These are phyloP conservation scores for Sonneratia alba DNA, from an alignment of 345 rosid species.

Conservation along the genomic window DNA sequence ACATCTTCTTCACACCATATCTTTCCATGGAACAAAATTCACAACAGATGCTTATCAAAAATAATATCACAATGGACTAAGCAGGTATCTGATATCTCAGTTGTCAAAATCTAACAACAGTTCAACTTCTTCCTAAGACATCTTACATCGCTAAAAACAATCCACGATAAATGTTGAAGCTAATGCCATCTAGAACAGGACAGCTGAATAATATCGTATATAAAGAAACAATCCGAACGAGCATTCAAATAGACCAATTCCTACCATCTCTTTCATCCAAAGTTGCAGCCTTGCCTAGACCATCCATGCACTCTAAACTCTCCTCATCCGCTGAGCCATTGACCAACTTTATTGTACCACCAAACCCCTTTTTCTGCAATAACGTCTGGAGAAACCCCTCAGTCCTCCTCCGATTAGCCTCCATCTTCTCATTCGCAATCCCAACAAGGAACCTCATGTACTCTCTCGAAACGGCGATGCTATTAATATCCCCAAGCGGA, in stretches of 20 bases:
- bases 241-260: neutral
- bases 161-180: neutral
- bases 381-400: constrained; percentile 47
- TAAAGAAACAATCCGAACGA: neutral
- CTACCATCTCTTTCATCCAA: constrained; percentile 13
- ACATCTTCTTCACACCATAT: too few relatives aligned
- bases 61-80: neutral
- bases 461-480: constrained; percentile 46
- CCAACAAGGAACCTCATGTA: constrained; percentile 65
- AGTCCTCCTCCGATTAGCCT: constrained; percentile 60
- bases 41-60: too few relatives aligned
- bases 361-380: constrained; percentile 14
- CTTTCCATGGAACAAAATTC: too few relatives aligned
- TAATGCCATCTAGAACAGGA: neutral
- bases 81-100: neutral
- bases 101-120: neutral
- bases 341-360: constrained; percentile 1
- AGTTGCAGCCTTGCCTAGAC: constrained; percentile 8
- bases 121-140: neutral
- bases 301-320: constrained; percentile 11
- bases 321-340: constrained; percentile 12
- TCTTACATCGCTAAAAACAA: neutral
- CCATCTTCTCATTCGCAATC: constrained; percentile 82
- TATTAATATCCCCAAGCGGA: constrained; percentile 50
- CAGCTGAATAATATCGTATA: neutral